Percentiles rank a stretch among this genome's conserved stretches.
These are phyloP conservation scores for Russula foetens DNA, from an alignment of 768 basidiomycete genomes.

Conservation along the genomic window DNA sequence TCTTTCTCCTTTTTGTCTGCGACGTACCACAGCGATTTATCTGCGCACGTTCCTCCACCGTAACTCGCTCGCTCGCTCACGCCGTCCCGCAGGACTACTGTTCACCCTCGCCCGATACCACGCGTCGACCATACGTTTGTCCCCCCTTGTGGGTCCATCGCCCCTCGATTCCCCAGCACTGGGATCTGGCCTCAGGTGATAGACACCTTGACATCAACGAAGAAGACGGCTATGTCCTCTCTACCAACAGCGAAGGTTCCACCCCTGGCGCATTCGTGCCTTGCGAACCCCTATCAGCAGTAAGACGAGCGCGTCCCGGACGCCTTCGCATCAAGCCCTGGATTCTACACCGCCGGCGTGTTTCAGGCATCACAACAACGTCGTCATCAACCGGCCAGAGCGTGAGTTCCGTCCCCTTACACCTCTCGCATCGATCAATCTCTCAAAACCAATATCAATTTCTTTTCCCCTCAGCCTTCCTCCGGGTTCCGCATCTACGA, in stretches of 20 bases:
- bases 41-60: neutral
- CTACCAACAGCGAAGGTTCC: conserved; percentile 13
- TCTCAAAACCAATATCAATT: neutral
- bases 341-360: conserved; percentile 9
- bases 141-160: conserved; percentile 1
- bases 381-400: conserved; percentile 8
- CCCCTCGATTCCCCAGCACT: neutral
- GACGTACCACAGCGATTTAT: neutral
- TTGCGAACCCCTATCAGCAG: conserved; percentile 5
- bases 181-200: neutral
- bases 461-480: neutral
- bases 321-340: conserved; percentile 11
- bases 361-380: neutral
- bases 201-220: conserved; percentile 12
- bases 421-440: neutral
- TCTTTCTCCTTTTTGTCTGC: neutral
- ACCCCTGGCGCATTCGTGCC: conserved; percentile 1
- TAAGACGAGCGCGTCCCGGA: neutral
- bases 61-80: too few species aligned
- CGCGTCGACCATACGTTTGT: conserved; percentile 4
- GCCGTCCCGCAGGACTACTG: neutral
- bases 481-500: conserved; percentile 9
- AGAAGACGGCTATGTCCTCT: conserved; percentile 18
- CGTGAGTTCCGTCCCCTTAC: neutral
- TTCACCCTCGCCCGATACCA: neutral